Evolutionary conservation across 345 rosid species (phyloP), one percentile per base, ranked within the genome.

Genomic region (Mallotus nudiflorus): DNA sequence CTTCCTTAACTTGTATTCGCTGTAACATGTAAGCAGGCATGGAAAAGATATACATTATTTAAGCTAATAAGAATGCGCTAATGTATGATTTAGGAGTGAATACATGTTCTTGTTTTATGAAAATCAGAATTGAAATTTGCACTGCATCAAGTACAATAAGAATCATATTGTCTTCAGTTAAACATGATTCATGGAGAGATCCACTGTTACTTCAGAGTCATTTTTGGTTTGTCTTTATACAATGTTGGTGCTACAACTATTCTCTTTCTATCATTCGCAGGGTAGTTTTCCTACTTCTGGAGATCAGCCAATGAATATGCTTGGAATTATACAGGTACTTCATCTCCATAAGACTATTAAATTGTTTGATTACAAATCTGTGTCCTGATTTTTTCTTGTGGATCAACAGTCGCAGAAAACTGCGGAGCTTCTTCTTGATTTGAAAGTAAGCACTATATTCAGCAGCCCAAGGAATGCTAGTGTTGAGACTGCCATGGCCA

Each of bases 371-470:
- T 58, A 51, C 16, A 62, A 27, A 9, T 27, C 69, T 62, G 44
- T 67, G 37, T 37, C 65, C 65, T 77, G 72, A 64, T 40, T 51
- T 70, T 71, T 62, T 54, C 81, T 52, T 67, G 45, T 67, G 64
- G 57, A 39, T 35, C 68, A 45, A 79, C 88, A 93, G 97, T 81
- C 96, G 76, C 98, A 91, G 85, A 93, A 93, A 85, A 88, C 81
- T 68, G 96, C 96, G 20, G 98, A 93, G 85, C 82, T 91, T 66
- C 89, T 93, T 77, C 98, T 91, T 75, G 97, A 93, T 86, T 54
- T 77, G 82, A 86, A 86, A 73, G 84, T 89, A 71, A 76, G 83
- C 78, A 81, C 90, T 16, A 66, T 91, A 48, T 69, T 87, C 50
- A 85, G 91, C 83, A 80, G 95, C 73, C 79, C 90, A 8, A 73